Conservation (phyloP, 805 yeast species). For the Zygosaccharomyces bailii region DNA sequence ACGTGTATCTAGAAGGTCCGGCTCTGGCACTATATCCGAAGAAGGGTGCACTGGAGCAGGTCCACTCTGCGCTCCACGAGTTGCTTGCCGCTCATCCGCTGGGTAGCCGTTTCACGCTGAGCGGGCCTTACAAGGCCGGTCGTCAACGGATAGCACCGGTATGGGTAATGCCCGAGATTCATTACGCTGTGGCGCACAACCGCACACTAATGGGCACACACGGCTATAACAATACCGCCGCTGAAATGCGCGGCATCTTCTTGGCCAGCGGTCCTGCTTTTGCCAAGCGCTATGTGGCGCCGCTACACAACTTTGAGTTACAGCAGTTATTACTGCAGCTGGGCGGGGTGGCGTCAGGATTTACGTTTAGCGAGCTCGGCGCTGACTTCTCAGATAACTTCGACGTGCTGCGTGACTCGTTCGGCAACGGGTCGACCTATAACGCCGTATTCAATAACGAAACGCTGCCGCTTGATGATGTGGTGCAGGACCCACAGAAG, state of each 20-base stretch:
- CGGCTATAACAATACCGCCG: constrained; percentile 76
- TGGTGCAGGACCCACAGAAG: constrained; percentile 6
- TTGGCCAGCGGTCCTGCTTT: constrained; percentile 81
- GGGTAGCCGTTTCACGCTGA: neutral
- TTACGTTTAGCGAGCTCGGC: neutral
- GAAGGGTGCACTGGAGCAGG: neutral
- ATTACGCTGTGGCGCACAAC: constrained; percentile 42
- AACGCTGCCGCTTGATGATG: constrained; percentile 10
- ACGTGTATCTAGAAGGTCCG: constrained; percentile 21
- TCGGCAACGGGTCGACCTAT: constrained; percentile 31
- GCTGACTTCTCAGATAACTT: constrained; percentile 36
- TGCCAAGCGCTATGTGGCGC: constrained; percentile 40
- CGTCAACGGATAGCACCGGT: constrained; percentile 60
- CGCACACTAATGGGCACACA: constrained; percentile 57
- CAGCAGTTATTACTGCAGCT: neutral
- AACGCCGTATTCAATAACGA: constrained; percentile 20
- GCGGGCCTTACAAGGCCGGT: neutral
- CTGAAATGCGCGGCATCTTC: constrained; percentile 80
- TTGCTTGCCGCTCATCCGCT: neutral
- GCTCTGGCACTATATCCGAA: constrained; percentile 16
- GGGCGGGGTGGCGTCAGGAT: constrained; percentile 2
- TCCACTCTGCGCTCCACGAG: neutral
- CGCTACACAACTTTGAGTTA: constrained; percentile 70
- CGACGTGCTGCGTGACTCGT: constrained; percentile 65
- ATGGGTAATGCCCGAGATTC: constrained; percentile 81